These are phyloP conservation scores for Umbellularia californica DNA, from an alignment of 164 flowering plant genomes.

Conservation along the genomic window DNA sequence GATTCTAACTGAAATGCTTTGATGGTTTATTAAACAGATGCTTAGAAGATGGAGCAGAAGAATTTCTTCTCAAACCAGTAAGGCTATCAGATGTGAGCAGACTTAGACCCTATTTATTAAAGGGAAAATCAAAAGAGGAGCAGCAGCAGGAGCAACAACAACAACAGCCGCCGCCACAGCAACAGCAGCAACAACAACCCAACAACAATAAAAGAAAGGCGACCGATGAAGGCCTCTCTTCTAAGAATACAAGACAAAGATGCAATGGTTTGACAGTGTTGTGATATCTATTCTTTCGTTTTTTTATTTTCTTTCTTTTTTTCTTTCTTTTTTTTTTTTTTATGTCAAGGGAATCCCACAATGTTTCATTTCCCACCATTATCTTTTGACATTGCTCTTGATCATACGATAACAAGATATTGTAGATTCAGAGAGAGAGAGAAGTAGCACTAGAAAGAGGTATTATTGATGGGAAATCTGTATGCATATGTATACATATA, in stretches of 20 bases:
- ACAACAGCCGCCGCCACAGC: constrained; percentile 3
- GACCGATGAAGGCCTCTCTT: constrained; percentile 47
- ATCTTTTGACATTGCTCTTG: background rate
- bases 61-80: constrained; percentile 79
- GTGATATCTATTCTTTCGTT: constrained; percentile 1
- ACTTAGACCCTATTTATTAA: constrained; percentile 65
- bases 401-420: too few relatives aligned
- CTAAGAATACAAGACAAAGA: constrained; percentile 54
- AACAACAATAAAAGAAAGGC: constrained; percentile 46
- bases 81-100: constrained; percentile 53
- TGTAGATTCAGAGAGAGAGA: background rate
- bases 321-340: too few relatives aligned
- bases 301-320: background rate
- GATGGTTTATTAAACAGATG: constrained; percentile 46
- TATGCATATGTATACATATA: background rate
- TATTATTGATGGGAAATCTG: background rate
- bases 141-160: constrained; percentile 10
- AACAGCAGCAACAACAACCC: constrained; percentile 26
- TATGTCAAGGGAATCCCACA: background rate
- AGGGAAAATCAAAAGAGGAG: constrained; percentile 32
- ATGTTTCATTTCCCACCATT: background rate
- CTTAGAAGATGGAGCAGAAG: constrained; percentile 90
- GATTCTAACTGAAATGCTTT: background rate
- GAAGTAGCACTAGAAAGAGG: background rate
- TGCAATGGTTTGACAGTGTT: constrained; percentile 27